Percentiles rank a stretch among this genome's conserved stretches.
Conservation (phyloP, 352 stramenopile genomes). For the Pythium sp. region DNA sequence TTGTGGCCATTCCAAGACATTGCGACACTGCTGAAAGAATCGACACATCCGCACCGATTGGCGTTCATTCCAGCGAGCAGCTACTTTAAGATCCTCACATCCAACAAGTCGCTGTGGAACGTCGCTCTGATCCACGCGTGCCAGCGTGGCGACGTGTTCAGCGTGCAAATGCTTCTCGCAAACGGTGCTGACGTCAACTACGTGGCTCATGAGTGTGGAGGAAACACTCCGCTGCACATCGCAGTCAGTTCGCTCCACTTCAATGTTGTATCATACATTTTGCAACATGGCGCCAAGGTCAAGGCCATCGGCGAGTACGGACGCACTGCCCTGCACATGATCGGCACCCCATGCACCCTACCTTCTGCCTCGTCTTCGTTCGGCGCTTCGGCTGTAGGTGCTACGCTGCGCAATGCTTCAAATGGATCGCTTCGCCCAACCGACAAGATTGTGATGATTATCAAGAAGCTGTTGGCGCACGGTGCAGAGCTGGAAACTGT, state of each 20-base stretch:
- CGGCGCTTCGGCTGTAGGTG: constrained; percentile 17
- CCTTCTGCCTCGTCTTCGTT: constrained; percentile 39
- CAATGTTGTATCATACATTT: constrained; percentile 84
- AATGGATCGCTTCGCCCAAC: constrained; percentile 33
- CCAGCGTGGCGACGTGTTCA: constrained; percentile 78
- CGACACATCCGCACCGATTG: constrained; percentile 66
- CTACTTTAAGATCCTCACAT: constrained; percentile 88
- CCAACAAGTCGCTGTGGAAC: constrained; percentile 88
- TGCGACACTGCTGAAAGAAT: constrained; percentile 56
- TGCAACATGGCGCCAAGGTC: constrained; percentile 83
- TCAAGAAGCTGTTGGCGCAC: constrained; percentile 81
- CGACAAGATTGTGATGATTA: constrained; percentile 73
- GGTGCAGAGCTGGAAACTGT: constrained; percentile 56
- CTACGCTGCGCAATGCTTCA: constrained; percentile 19
- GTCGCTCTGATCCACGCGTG: constrained; percentile 86
- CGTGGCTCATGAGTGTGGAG: constrained; percentile 72
- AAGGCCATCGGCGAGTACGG: constrained; percentile 67
- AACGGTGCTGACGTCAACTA: constrained; percentile 89
- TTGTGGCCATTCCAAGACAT: constrained; percentile 83
- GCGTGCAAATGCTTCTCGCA: constrained; percentile 85
- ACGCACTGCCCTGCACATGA: constrained; percentile 75
- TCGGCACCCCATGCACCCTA: constrained; percentile 63
- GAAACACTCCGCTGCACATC: constrained; percentile 78
- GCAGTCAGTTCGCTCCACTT: constrained; percentile 80
- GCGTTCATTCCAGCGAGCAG: constrained; percentile 82